Conservation (phyloP, 1,139 yeast species). For the Kurtzmaniella natalensis region DNA sequence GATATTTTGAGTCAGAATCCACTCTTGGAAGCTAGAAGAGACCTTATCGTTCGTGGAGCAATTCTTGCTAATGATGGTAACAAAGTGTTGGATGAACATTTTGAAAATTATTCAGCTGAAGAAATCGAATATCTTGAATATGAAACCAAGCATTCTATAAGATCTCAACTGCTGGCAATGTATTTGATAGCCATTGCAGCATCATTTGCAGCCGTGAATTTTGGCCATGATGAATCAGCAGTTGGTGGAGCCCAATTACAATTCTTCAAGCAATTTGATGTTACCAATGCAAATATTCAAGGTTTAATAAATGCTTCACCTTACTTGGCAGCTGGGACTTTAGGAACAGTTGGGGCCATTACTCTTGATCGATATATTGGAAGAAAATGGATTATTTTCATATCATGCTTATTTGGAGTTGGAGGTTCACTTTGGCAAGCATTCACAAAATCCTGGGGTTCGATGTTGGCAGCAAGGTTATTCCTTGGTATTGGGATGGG, state of each 20-base stretch:
- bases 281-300: constrained; percentile 9
- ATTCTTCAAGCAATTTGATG: constrained; percentile 6
- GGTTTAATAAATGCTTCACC: constrained; percentile 12
- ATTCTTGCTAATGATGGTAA: constrained; percentile 3
- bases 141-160: constrained; percentile 6
- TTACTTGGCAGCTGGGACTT: constrained; percentile 10
- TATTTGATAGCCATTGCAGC: constrained; percentile 7
- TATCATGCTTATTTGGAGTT: constrained; percentile 16
- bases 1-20: constrained; percentile 1
- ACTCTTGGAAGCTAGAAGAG: not conserved
- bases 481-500: constrained; percentile 33
- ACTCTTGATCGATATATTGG: constrained; percentile 11
- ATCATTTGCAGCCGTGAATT: constrained; percentile 22
- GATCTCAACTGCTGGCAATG: constrained; percentile 4
- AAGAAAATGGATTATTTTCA: constrained; percentile 17
- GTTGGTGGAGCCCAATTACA: constrained; percentile 12
- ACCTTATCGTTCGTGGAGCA: constrained; percentile 1
- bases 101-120: not conserved
- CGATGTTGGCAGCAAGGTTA: constrained; percentile 17
- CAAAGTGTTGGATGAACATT: constrained; percentile 2
- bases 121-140: constrained; percentile 2
- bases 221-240: constrained; percentile 24
- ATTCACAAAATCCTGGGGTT: constrained; percentile 14
- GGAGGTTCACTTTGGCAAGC: constrained; percentile 20
- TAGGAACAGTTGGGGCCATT: constrained; percentile 4